These are phyloP conservation scores for Cercophora scortea DNA, from an alignment of 495 filamentous ascomycete genomes.

Conservation along the genomic window DNA sequence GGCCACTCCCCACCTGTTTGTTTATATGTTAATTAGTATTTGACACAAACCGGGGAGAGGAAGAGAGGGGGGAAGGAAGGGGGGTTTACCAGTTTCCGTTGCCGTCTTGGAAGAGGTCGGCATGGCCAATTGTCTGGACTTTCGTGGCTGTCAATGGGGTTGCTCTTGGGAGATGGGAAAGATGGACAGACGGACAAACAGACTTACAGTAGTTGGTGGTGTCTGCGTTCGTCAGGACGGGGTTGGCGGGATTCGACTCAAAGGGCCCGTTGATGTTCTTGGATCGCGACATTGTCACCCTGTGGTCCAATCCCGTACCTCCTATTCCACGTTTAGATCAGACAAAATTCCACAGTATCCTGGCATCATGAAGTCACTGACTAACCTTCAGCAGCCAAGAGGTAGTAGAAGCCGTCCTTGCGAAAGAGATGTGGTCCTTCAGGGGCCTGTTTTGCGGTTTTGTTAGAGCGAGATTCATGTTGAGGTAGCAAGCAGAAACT, in stretches of 20 bases:
- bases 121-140: slow-evolving; percentile 47
- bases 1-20: slow-evolving; percentile 33
- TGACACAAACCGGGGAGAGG: no score
- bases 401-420: slow-evolving; percentile 56
- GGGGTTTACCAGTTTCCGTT: slow-evolving; percentile 41
- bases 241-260: slow-evolving; percentile 43
- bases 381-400: slow-evolving; percentile 55
- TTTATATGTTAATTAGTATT: not conserved
- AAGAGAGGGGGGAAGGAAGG: no score
- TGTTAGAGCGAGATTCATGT: no score
- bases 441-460: slow-evolving; percentile 33
- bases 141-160: no score
- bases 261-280: slow-evolving; percentile 47
- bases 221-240: slow-evolving; percentile 46
- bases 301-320: slow-evolving; percentile 51
- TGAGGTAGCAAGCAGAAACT: not conserved
- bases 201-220: slow-evolving; percentile 36
- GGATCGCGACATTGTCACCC: slow-evolving; percentile 44
- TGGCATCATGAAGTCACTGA: not conserved
- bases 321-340: slow-evolving; percentile 9
- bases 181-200: no score
- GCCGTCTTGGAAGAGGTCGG: slow-evolving; percentile 43
- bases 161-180: no score
- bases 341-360: not conserved
- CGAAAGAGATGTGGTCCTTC: slow-evolving; percentile 61